Percentiles rank a stretch among this genome's conserved stretches.
Evolutionary conservation across 2,329 filamentous ascomycete genomes (phyloP).

Genomic region (Fusarium solani-melongenae): DNA sequence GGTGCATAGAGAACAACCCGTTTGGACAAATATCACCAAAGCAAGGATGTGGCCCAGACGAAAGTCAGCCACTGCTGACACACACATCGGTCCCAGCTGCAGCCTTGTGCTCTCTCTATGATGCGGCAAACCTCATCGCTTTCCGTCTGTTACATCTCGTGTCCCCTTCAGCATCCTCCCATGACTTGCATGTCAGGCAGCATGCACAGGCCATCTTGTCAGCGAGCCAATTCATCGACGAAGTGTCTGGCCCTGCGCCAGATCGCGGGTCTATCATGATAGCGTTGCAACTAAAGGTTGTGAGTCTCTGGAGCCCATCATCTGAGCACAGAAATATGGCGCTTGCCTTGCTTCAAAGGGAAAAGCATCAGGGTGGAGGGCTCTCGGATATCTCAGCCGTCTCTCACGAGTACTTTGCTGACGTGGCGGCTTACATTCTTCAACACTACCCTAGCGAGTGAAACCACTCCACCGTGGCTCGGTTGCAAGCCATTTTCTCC

Average conservation of each 20-base stretch:
- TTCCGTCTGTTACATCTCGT: slow-evolving; percentile 1
- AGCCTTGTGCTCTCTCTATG: slow-evolving; percentile 7
- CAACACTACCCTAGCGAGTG: slow-evolving; percentile 8
- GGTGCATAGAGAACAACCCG: neutral
- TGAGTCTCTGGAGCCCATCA: slow-evolving; percentile 29
- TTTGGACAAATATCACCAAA: neutral
- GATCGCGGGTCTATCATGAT: slow-evolving; percentile 22
- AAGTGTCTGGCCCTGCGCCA: slow-evolving; percentile 3
- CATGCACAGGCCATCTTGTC: slow-evolving; percentile 15
- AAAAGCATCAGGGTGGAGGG: slow-evolving; percentile 20
- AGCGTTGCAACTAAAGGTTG: slow-evolving; percentile 11
- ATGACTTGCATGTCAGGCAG: neutral
- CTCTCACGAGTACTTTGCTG: slow-evolving; percentile 33
- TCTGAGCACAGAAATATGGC: slow-evolving; percentile 17
- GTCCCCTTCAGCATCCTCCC: neutral
- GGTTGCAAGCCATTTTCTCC: neutral
- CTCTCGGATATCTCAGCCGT: slow-evolving; percentile 23
- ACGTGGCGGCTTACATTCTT: slow-evolving; percentile 28
- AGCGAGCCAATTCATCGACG: slow-evolving; percentile 8
- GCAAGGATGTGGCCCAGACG: neutral
- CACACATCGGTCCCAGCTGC: neutral
- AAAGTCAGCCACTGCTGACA: neutral
- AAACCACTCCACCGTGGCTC: neutral
- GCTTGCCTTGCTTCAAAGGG: slow-evolving; percentile 3
- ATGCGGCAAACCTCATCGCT: slow-evolving; percentile 1